Evolutionary conservation across 148 eudicot genomes (phyloP).

Genomic region (Vaccinium vitisidaea): DNA sequence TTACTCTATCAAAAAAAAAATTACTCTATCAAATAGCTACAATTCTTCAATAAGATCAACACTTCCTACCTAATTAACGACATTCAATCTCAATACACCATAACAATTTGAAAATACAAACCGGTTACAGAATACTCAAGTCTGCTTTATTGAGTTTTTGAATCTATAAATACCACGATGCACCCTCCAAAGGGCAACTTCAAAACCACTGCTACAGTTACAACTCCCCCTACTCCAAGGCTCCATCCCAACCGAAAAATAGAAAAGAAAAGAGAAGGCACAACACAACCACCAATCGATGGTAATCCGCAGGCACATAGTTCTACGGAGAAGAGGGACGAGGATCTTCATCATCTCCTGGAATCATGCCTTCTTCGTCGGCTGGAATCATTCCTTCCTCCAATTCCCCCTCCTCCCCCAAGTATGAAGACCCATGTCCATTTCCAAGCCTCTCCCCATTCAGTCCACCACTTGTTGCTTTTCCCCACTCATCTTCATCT

Average conservation of each 20-base stretch:
- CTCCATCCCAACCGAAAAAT: background rate
- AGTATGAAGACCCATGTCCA: background rate
- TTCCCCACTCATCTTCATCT: constrained; percentile 10
- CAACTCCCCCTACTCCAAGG: background rate
- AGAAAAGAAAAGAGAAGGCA: background rate
- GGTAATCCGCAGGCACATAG: background rate
- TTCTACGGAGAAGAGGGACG: background rate
- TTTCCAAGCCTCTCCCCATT: background rate
- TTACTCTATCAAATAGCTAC: background rate
- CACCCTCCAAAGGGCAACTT: background rate
- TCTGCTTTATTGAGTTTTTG: background rate
- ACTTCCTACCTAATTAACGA: background rate
- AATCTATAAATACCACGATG: background rate
- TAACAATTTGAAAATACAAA: background rate
- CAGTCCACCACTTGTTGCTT: background rate
- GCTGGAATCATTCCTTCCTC: constrained; percentile 33
- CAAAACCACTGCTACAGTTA: constrained; percentile 1
- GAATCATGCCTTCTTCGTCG: constrained; percentile 17
- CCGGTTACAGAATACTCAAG: background rate
- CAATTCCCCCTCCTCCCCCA: constrained; percentile 24
- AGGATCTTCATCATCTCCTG: background rate
- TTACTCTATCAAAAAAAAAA: background rate
- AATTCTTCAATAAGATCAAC: background rate
- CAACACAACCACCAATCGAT: background rate
- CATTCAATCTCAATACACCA: background rate